Conservation (phyloP, 805 yeast species). For the Yamadazyma endophytica region DNA sequence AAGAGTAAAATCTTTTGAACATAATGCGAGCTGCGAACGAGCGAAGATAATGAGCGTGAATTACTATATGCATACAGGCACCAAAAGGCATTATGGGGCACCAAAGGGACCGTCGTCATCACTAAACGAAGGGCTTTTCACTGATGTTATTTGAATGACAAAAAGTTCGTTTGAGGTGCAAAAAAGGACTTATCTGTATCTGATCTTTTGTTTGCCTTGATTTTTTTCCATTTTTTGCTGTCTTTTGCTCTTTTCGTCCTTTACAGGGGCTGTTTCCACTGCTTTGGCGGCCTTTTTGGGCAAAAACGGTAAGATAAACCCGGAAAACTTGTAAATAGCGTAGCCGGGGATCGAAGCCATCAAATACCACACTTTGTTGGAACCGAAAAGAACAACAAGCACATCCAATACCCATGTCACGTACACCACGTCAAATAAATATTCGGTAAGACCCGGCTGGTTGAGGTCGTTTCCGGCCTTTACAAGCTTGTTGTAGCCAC, state of each 20-base stretch:
- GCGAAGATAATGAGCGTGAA: too few species aligned
- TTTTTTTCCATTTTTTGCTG: constrained; percentile 16
- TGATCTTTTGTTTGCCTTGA: constrained; percentile 6
- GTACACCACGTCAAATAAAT: constrained; percentile 66
- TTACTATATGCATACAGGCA: too few species aligned
- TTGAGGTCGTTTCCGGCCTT: constrained; percentile 58
- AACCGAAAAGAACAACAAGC: constrained; percentile 50
- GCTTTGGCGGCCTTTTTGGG: constrained; percentile 3
- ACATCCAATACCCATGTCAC: constrained; percentile 57
- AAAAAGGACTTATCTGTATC: constrained; percentile 6
- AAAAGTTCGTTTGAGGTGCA: too few species aligned
- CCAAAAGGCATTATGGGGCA: too few species aligned
- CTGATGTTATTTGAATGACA: too few species aligned
- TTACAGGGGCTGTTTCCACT: constrained; percentile 1
- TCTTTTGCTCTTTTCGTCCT: constrained; percentile 12
- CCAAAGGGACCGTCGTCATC: too few species aligned
- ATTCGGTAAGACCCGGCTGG: constrained; percentile 66
- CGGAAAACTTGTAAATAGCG: constrained; percentile 44
- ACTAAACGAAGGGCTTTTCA: too few species aligned
- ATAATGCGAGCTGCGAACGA: too few species aligned
- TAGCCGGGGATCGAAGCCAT: constrained; percentile 49
- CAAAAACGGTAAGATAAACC: constrained; percentile 22
- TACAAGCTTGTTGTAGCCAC: constrained; percentile 37
- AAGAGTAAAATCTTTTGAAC: constrained; percentile 8
- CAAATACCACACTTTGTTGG: constrained; percentile 58